Conservation (phyloP, 2,329 filamentous ascomycete genomes). For the Ophiostoma himal-ulmi region DNA sequence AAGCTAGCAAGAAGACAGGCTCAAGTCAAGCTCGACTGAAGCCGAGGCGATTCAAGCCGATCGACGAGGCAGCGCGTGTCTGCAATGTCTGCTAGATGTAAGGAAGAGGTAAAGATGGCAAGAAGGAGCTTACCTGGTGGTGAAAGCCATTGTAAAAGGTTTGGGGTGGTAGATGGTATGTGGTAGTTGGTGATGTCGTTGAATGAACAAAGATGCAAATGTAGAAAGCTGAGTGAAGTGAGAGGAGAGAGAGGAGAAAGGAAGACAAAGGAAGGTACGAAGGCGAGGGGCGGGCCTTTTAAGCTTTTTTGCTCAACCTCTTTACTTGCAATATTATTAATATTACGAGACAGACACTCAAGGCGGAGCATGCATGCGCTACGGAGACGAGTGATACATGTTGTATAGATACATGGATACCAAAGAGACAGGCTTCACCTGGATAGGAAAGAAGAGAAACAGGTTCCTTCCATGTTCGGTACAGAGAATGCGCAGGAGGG, state of each 20-base stretch:
- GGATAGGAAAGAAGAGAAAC: slow-evolving; percentile 10
- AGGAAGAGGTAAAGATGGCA: background rate
- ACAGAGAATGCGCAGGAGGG: slow-evolving; percentile 5
- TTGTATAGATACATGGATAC: background rate
- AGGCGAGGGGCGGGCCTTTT: slow-evolving; percentile 13
- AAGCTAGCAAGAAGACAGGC: background rate
- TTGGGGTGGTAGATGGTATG: background rate
- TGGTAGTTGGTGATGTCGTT: slow-evolving; percentile 4
- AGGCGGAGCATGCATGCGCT: background rate
- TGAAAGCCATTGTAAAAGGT: slow-evolving; percentile 50
- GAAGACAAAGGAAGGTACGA: background rate
- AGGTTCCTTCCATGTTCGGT: background rate
- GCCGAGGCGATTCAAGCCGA: background rate
- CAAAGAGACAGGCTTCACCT: background rate
- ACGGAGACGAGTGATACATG: background rate
- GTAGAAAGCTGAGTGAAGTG: background rate
- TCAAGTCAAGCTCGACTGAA: background rate
- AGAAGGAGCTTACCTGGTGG: slow-evolving; percentile 45
- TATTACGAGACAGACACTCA: background rate
- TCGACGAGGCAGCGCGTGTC: too few species aligned
- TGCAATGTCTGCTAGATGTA: background rate
- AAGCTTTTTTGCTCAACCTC: slow-evolving; percentile 11
- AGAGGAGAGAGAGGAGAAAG: background rate
- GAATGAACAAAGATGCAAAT: background rate
- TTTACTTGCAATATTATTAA: background rate